phyloP scores from a whole-genome alignment of 345 rosid species.

The Eutrema yunnanense region DNA sequence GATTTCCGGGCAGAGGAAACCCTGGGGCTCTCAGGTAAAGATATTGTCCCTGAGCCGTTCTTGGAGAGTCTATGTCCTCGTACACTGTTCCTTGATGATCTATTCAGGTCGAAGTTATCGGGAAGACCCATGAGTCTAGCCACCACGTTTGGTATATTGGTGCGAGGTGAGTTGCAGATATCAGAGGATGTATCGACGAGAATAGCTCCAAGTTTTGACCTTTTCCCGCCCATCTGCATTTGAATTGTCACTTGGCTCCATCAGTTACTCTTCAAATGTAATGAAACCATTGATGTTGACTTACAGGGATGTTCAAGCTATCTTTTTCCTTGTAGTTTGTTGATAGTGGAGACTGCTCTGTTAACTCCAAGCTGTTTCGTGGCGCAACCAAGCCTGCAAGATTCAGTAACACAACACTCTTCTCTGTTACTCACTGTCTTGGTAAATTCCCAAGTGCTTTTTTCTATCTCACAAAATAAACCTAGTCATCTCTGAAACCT shows the following conservation, averaged over 20 bases:
- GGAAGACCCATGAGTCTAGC: conserved; percentile 95
- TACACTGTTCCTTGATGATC: conserved; percentile 30
- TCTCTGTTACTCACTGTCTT: background rate
- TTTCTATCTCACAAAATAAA: background rate
- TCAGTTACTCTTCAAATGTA: background rate
- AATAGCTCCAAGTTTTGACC: conserved; percentile 1
- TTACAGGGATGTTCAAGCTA: conserved; percentile 42
- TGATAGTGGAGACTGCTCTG: conserved; percentile 37
- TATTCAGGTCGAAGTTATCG: conserved; percentile 25
- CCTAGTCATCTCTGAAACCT: background rate
- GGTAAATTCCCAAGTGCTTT: background rate
- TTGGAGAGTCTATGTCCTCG: conserved; percentile 1
- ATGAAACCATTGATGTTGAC: conserved; percentile 15
- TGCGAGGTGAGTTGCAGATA: conserved; percentile 42
- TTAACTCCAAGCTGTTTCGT: conserved; percentile 70
- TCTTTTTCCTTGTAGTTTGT: conserved; percentile 24
- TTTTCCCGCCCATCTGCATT: conserved; percentile 31
- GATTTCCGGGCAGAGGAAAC: conserved; percentile 59
- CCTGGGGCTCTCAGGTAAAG: conserved; percentile 70
- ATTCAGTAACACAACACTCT: background rate
- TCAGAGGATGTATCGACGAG: background rate
- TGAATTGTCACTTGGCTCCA: conserved; percentile 24
- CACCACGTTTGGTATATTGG: conserved; percentile 67
- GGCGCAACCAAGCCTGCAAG: conserved; percentile 61
- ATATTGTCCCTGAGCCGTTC: conserved; percentile 31